Conservation (phyloP, 306 rosid species). For the Sicyos edulis region DNA sequence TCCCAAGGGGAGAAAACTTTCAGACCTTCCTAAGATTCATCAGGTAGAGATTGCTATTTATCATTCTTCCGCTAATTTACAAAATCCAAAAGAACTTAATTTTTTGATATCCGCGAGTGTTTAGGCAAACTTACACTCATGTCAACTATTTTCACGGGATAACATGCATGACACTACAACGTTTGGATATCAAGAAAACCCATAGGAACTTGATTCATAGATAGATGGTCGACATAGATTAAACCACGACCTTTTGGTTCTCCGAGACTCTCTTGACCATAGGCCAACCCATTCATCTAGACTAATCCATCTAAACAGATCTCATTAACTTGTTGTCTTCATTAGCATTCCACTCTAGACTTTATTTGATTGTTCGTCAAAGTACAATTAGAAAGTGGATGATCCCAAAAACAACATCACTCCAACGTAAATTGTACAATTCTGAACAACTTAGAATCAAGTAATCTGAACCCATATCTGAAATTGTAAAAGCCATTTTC, state of each 20-base stretch:
- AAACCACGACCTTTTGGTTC: no score
- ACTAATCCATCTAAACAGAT: neutral
- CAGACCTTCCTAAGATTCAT: slow-evolving; percentile 54
- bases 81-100: neutral
- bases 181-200: no score
- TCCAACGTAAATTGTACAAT: neutral
- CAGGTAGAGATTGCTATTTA: slow-evolving; percentile 43
- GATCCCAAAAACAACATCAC: neutral
- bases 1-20: slow-evolving; percentile 48
- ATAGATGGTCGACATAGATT: no score
- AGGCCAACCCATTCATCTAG: no score
- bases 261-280: no score
- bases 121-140: no score
- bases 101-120: no score
- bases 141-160: no score
- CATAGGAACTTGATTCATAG: no score
- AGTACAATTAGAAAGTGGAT: neutral
- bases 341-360: neutral
- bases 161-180: no score
- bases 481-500: neutral
- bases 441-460: neutral
- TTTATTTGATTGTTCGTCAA: neutral
- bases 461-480: no score
- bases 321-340: neutral
- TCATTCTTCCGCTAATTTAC: neutral